phyloP scores from a whole-genome alignment of 1,284 basidiomycete species.

The Filobasidium uniguttulatum region DNA sequence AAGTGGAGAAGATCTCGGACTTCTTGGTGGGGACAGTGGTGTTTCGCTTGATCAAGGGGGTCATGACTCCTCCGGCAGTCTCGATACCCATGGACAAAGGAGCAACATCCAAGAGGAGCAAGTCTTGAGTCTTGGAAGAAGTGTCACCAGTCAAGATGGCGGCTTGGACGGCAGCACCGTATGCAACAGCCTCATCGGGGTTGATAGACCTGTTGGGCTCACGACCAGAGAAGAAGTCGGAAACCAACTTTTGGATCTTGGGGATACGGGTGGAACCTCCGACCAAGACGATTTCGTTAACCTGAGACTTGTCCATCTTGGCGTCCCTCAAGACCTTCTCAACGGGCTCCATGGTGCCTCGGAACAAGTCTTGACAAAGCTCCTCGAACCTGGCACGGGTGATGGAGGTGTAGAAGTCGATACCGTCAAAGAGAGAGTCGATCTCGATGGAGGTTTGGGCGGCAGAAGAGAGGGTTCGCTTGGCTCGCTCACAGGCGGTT shows the following conservation, averaged over 20 bases:
- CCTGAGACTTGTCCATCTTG: slow-evolving; percentile 90
- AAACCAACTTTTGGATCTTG: slow-evolving; percentile 92
- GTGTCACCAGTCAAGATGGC: slow-evolving; percentile 96
- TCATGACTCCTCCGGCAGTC: slow-evolving; percentile 98
- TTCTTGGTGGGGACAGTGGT: slow-evolving; percentile 99
- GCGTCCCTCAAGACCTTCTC: slow-evolving; percentile 97
- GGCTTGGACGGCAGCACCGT: slow-evolving; percentile 98
- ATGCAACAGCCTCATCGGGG: slow-evolving; percentile 98
- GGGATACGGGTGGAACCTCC: slow-evolving; percentile 99
- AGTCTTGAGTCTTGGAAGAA: slow-evolving; percentile 93
- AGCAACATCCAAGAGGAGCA: slow-evolving; percentile 91
- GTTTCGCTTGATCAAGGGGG: slow-evolving; percentile 82
- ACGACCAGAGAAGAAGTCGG: slow-evolving; percentile 97
- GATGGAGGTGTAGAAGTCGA: slow-evolving; percentile 96
- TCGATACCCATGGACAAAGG: slow-evolving; percentile 71
- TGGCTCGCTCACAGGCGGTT: slow-evolving; percentile 96
- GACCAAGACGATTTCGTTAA: slow-evolving; percentile 94
- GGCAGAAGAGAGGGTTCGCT: slow-evolving; percentile 93
- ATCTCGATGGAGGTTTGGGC: slow-evolving; percentile 96
- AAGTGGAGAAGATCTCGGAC: slow-evolving; percentile 97
- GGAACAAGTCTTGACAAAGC: slow-evolving; percentile 94
- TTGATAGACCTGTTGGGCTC: slow-evolving; percentile 94
- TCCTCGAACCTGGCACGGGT: slow-evolving; percentile 99
- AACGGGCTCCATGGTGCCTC: slow-evolving; percentile 89
- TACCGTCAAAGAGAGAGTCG: slow-evolving; percentile 93